Evolutionary conservation across 179 eudicot species (phyloP).

Genomic region (Silene noctiflora): DNA sequence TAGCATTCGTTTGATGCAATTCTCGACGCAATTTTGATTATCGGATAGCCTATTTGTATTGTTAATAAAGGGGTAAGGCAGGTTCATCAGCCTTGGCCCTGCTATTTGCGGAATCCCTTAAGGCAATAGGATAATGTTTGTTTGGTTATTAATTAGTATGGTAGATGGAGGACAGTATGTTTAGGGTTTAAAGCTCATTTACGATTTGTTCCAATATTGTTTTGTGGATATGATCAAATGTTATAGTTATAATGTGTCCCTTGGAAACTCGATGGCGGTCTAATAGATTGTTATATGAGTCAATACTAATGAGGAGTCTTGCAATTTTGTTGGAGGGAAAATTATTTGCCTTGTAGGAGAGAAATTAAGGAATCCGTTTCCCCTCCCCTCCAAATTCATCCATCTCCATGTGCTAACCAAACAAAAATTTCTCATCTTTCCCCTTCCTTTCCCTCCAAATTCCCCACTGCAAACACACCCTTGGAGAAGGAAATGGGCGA

Average conservation of each 20-base stretch:
- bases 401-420: no score
- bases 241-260: not conserved
- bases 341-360: no score
- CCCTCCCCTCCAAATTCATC: no score
- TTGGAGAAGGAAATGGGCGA: not conserved
- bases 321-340: no score
- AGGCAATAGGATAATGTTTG: not conserved
- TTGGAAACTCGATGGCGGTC: no score
- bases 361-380: no score
- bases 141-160: not conserved
- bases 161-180: not conserved
- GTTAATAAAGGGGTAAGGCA: not conserved
- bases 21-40: not conserved
- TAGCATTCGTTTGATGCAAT: not conserved
- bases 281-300: not conserved
- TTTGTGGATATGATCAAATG: not conserved
- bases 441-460: no score
- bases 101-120: not conserved
- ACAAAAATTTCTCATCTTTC: no score
- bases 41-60: no score
- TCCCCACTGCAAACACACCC: no score
- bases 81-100: no score
- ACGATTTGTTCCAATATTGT: not conserved
- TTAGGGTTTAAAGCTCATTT: not conserved
- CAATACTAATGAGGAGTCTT: no score